Evolutionary conservation across 1,284 basidiomycete genomes (phyloP), one percentile per base, ranked within the genome.

Genomic region (Pascua guehoae): DNA sequence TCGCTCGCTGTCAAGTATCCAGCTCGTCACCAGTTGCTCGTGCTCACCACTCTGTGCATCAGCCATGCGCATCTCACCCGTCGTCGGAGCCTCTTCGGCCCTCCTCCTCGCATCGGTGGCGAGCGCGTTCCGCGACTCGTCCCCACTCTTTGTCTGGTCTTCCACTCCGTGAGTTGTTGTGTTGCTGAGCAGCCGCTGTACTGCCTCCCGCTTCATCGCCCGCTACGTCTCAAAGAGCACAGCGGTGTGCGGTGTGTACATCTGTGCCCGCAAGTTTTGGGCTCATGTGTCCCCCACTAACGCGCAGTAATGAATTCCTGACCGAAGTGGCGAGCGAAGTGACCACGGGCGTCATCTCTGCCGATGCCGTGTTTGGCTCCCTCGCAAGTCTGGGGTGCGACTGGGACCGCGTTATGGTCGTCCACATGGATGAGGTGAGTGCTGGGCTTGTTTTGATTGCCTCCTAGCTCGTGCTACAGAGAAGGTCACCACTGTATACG

Each of bases 401-500:
- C 42, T 76, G 72, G 72, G 64, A 71, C 43, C 61, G 61, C 5
- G 66, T 94, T 86, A 5, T 95, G 91, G 72, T 98, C 93, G 74
- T 98, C 92, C 69, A 87, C 83, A 78, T 98, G 97, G 69, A 98
- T 94, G 52, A 96, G 86, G 69, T 88, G 81, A 7, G 93, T 56
- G 5, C 24, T 41, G 38, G 14, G 8, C 18, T 4, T 32, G 24
- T 32, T 7, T 47, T 18, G 12, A 5, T 10, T 47, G 45, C 12
- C 4, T 14, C 17, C 17, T 18, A 47, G 12, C 4, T 41, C 12
- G 12, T 14, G 3, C 41, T n/a, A n/a, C 41, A 12, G 40, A 15
- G 10, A 44, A 44, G 24, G 24, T 32, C 24, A 32, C 11, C 43
- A 10, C 14, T 16, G 3, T 45, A 4, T 11, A 12, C n/a, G 44